phyloP scores from a whole-genome alignment of 306 rosid genomes.

The Lotus japonicus region DNA sequence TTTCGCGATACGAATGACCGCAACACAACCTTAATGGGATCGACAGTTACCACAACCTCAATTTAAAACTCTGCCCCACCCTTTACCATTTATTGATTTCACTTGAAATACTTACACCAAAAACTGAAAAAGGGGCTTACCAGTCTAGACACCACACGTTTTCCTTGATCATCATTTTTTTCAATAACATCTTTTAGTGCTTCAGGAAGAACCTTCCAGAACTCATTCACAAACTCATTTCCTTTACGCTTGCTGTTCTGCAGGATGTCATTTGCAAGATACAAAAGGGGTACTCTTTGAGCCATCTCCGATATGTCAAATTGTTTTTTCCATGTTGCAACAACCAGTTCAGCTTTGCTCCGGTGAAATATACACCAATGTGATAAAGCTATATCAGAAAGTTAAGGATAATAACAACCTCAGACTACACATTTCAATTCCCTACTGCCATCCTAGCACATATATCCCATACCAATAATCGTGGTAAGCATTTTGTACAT shows the following conservation, averaged over 20 bases:
- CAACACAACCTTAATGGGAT: too few species aligned
- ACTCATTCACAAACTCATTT: slow-evolving; percentile 78
- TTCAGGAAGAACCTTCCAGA: slow-evolving; percentile 85
- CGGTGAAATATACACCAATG: slow-evolving; percentile 91
- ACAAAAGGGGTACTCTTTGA: slow-evolving; percentile 69
- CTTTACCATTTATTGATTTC: background rate
- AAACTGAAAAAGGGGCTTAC: slow-evolving; percentile 32
- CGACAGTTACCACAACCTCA: too few species aligned
- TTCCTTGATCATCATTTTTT: slow-evolving; percentile 58
- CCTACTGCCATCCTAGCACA: too few species aligned
- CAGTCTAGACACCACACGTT: slow-evolving; percentile 65
- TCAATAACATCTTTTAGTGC: slow-evolving; percentile 58
- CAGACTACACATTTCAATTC: too few species aligned
- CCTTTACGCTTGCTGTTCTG: slow-evolving; percentile 92
- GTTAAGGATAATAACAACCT: slow-evolving; percentile 34
- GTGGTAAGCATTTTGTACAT: too few species aligned
- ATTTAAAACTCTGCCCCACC: too few species aligned
- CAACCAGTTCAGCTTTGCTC: slow-evolving; percentile 73
- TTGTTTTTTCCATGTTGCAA: slow-evolving; percentile 77
- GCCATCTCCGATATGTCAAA: slow-evolving; percentile 57
- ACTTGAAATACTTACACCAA: slow-evolving; percentile 4
- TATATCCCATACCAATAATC: too few species aligned
- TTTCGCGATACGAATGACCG: too few species aligned
- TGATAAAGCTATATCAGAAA: slow-evolving; percentile 56
- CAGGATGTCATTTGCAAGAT: slow-evolving; percentile 82